These are phyloP conservation scores for Mycena albidolilacea DNA, from an alignment of 768 basidiomycete species.

Conservation along the genomic window DNA sequence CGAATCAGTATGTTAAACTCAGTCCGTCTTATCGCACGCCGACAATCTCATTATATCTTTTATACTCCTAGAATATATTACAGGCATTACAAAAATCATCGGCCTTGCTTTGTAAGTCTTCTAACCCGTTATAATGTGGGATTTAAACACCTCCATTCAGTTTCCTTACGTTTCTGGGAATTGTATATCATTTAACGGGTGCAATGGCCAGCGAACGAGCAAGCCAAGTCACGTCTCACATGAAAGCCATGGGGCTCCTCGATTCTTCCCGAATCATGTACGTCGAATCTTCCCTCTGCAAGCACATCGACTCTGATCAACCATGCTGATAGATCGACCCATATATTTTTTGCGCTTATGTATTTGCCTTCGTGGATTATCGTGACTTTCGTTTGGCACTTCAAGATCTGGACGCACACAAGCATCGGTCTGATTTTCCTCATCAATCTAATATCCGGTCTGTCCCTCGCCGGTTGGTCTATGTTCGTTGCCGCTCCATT, in stretches of 20 bases:
- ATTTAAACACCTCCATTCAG: no score
- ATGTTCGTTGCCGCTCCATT: constrained; percentile 81
- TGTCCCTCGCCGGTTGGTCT: constrained; percentile 79
- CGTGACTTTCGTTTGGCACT: constrained; percentile 75
- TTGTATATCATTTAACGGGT: constrained; percentile 85
- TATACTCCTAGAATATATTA: no score
- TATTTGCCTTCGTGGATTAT: constrained; percentile 87
- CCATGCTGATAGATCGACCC: constrained; percentile 44
- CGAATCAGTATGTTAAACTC: constrained; percentile 71
- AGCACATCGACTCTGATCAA: no score
- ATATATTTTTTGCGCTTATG: constrained; percentile 80
- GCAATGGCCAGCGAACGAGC: constrained; percentile 78
- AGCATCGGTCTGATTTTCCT: constrained; percentile 72
- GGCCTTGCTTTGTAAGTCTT: constrained; percentile 80
- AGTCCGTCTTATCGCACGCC: constrained; percentile 50
- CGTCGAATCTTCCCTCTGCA: no score
- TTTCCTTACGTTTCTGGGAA: constrained; percentile 73
- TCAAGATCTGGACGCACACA: constrained; percentile 74
- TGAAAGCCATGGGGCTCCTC: constrained; percentile 85
- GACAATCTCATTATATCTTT: no score
- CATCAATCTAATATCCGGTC: constrained; percentile 78
- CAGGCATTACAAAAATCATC: constrained; percentile 70
- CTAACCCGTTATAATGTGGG: no score
- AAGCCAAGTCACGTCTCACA: constrained; percentile 73
- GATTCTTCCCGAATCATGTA: constrained; percentile 63